These are phyloP conservation scores for Glomus cerebriforme DNA, from an alignment of 192 early-diverging fungal genomes.

Conservation along the genomic window DNA sequence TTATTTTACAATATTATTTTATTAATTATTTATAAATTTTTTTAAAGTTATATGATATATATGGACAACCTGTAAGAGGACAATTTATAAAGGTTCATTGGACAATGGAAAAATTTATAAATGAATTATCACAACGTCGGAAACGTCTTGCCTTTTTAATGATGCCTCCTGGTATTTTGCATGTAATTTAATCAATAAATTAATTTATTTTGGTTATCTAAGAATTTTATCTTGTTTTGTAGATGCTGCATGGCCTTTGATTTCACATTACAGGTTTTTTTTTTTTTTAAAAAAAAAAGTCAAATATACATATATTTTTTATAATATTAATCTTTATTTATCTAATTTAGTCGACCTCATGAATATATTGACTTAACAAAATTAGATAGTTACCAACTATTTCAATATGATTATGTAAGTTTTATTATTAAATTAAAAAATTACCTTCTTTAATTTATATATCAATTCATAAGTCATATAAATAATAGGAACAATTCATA, in stretches of 20 bases:
- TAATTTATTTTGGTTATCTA: background rate
- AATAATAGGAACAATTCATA: constrained; percentile 58
- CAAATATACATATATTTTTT: too few relatives aligned
- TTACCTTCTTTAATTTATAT: constrained; percentile 33
- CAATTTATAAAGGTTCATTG: constrained; percentile 56
- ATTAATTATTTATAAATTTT: too few relatives aligned
- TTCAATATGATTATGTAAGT: constrained; percentile 48
- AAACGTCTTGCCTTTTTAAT: constrained; percentile 51
- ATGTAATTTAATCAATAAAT: background rate
- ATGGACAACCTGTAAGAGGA: constrained; percentile 50
- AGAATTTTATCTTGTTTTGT: background rate
- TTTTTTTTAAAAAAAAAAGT: too few relatives aligned
- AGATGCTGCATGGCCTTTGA: constrained; percentile 78
- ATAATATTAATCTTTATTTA: background rate
- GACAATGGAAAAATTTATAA: constrained; percentile 60
- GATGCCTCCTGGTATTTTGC: constrained; percentile 53
- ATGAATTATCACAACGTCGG: constrained; percentile 55
- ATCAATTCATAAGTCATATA: constrained; percentile 44
- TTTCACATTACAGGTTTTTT: constrained; percentile 68
- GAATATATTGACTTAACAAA: constrained; percentile 49
- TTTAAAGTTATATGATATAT: constrained; percentile 53
- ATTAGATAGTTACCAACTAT: constrained; percentile 41
- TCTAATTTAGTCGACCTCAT: constrained; percentile 36
- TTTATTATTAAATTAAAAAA: background rate
- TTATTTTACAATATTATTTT: too few relatives aligned